These are phyloP conservation scores for Populus ilicifolia DNA, from an alignment of 345 rosid genomes.

Conservation along the genomic window DNA sequence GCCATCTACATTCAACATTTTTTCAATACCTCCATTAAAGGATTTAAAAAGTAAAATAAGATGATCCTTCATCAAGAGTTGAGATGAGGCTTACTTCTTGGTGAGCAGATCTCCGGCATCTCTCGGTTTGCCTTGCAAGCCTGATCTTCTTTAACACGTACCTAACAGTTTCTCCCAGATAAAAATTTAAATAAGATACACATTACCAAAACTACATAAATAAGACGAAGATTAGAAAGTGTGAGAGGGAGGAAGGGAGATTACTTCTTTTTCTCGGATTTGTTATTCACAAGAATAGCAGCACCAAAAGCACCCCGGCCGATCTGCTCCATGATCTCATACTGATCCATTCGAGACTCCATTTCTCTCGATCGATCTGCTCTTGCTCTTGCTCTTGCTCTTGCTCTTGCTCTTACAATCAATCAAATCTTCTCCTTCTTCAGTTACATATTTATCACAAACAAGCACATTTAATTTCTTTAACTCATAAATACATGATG, in stretches of 20 bases:
- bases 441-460: not conserved
- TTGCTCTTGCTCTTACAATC: constrained; percentile 6
- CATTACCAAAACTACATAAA: not conserved
- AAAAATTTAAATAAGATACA: too few relatives aligned
- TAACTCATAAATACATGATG: not conserved
- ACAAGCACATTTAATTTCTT: not conserved
- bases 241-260: not conserved
- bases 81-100: constrained; percentile 60
- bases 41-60: not conserved
- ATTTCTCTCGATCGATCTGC: constrained; percentile 22
- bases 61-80: not conserved
- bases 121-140: constrained; percentile 90
- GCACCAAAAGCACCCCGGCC: constrained; percentile 99
- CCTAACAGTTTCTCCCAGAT: constrained; percentile 36
- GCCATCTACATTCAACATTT: constrained; percentile 64
- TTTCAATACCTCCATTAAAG: not conserved
- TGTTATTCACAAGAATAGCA: constrained; percentile 91
- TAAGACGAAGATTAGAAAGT: not conserved
- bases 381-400: not conserved
- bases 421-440: constrained; percentile 2
- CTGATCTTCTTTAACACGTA: constrained; percentile 98
- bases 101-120: constrained; percentile 97
- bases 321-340: constrained; percentile 99
- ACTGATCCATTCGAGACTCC: constrained; percentile 99
- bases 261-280: constrained; percentile 86